These are phyloP conservation scores for Metschnikowia henanensis DNA, from an alignment of 805 yeast species.

Conservation along the genomic window DNA sequence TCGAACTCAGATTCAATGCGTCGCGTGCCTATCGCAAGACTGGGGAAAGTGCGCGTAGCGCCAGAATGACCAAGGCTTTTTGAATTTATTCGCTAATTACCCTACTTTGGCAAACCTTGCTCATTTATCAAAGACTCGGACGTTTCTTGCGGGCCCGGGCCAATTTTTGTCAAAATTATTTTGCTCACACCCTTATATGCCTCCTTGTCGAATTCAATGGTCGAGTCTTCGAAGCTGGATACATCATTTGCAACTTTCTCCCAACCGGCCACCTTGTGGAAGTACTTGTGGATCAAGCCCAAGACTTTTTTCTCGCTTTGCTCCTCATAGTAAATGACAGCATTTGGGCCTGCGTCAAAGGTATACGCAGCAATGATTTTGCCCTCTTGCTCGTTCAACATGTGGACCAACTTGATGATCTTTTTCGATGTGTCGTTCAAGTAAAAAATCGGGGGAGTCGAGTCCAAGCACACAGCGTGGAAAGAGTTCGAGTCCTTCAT, in stretches of 20 bases:
- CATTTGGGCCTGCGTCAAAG: conserved; percentile 99
- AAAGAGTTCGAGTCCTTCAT: conserved; percentile 97
- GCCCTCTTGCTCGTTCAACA: conserved; percentile 67
- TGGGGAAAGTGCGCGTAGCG: no score
- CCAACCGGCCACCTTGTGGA: conserved; percentile 72
- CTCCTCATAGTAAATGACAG: conserved; percentile 86
- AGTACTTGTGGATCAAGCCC: conserved; percentile 63
- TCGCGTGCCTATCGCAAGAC: no score
- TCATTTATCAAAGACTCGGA: conserved; percentile 55
- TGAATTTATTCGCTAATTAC: no score
- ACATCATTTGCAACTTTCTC: conserved; percentile 27
- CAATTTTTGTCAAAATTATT: conserved; percentile 82
- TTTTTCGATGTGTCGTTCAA: conserved; percentile 23
- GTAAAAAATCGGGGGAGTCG: conserved; percentile 86
- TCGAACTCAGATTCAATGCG: no score
- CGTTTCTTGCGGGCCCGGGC: conserved; percentile 78
- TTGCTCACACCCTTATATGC: conserved; percentile 73
- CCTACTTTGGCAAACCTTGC: conserved; percentile 57
- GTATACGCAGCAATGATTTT: conserved; percentile 90
- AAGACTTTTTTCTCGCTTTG: conserved; percentile 73
- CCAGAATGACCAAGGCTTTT: no score
- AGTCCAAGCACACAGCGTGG: conserved; percentile 97
- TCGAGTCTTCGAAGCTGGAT: conserved; percentile 20
- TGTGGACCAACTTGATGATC: conserved; percentile 43
- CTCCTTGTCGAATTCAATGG: conserved; percentile 47